Conservation (phyloP, 2,329 filamentous ascomycete species). For the Aspergillus fijiensis region DNA sequence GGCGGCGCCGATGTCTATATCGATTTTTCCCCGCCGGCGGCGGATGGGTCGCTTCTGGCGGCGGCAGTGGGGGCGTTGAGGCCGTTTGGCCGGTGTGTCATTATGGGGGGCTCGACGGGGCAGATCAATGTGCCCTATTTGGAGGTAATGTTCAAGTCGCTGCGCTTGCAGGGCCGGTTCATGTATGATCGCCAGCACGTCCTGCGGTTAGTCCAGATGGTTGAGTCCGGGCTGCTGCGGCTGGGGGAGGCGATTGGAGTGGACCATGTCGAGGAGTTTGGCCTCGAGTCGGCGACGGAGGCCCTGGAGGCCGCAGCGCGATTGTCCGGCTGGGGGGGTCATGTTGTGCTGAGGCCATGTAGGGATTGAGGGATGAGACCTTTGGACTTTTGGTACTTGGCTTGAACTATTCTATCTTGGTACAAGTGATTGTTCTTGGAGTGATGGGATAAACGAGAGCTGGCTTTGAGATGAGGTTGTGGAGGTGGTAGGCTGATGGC, state of each 20-base stretch:
- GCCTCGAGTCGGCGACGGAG: neutral
- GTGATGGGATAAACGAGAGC: no score
- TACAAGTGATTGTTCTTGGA: no score
- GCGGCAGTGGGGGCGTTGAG: no score
- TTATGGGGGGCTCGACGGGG: slow-evolving; percentile 1
- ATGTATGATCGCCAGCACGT: slow-evolving; percentile 7
- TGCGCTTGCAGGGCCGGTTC: slow-evolving; percentile 5
- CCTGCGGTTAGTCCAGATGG: neutral
- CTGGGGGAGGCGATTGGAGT: neutral
- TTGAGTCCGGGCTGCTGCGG: neutral
- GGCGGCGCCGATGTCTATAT: no score
- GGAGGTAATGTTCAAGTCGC: slow-evolving; percentile 1
- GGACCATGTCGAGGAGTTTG: neutral
- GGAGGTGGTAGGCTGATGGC: no score
- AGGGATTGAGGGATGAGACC: no score
- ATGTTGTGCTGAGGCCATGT: slow-evolving; percentile 1
- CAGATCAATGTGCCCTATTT: neutral
- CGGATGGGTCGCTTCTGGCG: no score
- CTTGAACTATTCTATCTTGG: no score
- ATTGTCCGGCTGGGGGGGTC: neutral
- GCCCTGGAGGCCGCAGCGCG: slow-evolving; percentile 1
- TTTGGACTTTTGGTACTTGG: no score
- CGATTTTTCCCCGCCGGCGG: no score
- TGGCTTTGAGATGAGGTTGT: no score
- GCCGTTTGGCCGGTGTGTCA: neutral